Base-by-base conservation (phyloP, 2,329 filamentous ascomycete species). In the Trichophyton verrucosum region DNA sequence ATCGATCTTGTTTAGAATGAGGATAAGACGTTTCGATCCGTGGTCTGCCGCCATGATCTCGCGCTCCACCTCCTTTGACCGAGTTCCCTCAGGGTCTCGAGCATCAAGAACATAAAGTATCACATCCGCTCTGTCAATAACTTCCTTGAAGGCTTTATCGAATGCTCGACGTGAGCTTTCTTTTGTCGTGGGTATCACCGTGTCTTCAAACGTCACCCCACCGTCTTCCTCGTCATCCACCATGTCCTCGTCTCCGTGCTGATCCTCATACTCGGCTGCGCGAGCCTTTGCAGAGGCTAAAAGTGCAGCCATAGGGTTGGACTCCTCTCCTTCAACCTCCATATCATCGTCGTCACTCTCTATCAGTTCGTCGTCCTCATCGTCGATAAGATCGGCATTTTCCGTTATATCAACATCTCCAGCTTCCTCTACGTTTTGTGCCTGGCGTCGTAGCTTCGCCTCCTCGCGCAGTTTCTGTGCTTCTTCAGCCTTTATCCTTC, bases 1-100 rank as follows among this genome's bases (percentile, higher is more conserved):
- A 73, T 96, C 91, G 72, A 95, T 91, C 82, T 96, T 96, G 85
- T 96, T 96, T 66, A 96, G 80, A 61, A 96, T 84, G 62, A 96
- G 84, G 63, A 96, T 95, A 62, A 96, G 81, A 59, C 91, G 83
- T 79, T 96, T 96, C 66, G 86, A 86, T 61, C 88, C 88, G 30
- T 82, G 82, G 13, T 89, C 88, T 8, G 89, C 87, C n/a, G 90
- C 87, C 87, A 95, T 91, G 72, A 96, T 85, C 75, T 88, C 86
- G 64, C 89, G 86, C 79, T 96, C 91, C 51, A 96, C 87, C 66
- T 95, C 90, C 71, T 87, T 88, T 42, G 91, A 96, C 65, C 91
- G 83, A 33, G 91, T 96, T 62, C 90, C 89, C 72, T 95, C 88
- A 0, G 91, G 91, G 69, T 96, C 91, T 67, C 91, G 85, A 60